phyloP scores from a whole-genome alignment of 1,139 yeast genomes.

The Pneumocystis canis region DNA sequence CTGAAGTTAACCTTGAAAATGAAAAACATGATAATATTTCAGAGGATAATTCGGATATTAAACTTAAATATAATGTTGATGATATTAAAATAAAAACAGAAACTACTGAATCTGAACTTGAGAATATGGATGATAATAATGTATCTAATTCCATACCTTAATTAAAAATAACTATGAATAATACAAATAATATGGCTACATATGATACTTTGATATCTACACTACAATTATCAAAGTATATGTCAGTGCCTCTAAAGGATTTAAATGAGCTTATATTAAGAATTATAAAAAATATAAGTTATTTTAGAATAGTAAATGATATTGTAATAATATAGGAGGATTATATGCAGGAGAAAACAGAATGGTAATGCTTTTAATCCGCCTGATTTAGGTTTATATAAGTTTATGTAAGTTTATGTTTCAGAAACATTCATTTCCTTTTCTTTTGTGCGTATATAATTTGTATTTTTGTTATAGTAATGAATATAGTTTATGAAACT shows the following conservation, averaged over 20 bases:
- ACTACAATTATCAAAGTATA: not conserved
- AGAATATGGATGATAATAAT: not conserved
- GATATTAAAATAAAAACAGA: not conserved
- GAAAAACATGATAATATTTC: not conserved
- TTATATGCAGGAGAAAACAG: not conserved
- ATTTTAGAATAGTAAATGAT: not conserved
- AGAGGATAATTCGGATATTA: not conserved
- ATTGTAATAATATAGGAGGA: not conserved
- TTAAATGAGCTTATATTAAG: not conserved
- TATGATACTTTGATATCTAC: not conserved
- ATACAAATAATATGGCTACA: not conserved
- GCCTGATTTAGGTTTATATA: not conserved
- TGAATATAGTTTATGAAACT: not conserved
- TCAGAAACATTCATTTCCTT: not conserved
- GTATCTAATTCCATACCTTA: not conserved
- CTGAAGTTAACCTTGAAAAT: not conserved
- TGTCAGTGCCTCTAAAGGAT: not conserved
- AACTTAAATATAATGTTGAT: not conserved
- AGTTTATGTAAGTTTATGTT: not conserved
- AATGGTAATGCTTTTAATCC: not conserved
- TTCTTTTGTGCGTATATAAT: not conserved
- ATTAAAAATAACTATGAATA: not conserved
- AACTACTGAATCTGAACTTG: not conserved
- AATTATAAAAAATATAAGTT: not conserved
- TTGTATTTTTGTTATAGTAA: not conserved